Base-by-base conservation (phyloP, 371 early-diverging fungal genomes). In the Nematocida ausubeli region DNA sequence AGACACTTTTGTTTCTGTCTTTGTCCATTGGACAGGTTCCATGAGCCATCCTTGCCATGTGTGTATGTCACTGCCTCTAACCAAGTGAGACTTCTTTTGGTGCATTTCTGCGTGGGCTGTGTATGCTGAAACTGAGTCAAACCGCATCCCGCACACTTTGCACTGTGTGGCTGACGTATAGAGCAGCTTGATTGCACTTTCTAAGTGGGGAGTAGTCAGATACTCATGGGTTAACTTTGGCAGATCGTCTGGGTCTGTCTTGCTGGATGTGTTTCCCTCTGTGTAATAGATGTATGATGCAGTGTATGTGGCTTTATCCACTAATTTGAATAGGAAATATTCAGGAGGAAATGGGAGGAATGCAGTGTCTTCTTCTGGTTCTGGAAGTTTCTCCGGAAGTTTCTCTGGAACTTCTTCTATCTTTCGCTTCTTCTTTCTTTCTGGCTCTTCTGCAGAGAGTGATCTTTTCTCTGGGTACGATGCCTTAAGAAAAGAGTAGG, bases 111-210 rank as follows among this genome's bases (percentile, higher is more conserved):
- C 52, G 35, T 75, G 78, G 1, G 67, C 56, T 32, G 34, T 51
- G 49, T 49, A 66, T 26, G 22, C 19, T 16, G 69, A 80, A 16
- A 51, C 14, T 4, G 67, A 12, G 26, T 39, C 30, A 54, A 75
- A 66, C n/a, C 78, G 50, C 67, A 75, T 75, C 19, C 78, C 78
- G 50, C 78, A 75, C 9, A 75, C 67, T 44, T 75, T 75, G 35
- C 78, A 75, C 78, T 75, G 78, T 6, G 39, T 52, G n/a, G 26
- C 28, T 30, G 65, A 7, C 5, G 65, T 40, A 39, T 75, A 75
- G 4, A 75, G 52, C n/a, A 66, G 22, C 42, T 66, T 75, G 6
- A 32, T 9, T 12, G 78, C 78, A 24, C 22, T 22, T 12, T 35
- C 44, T 22, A 75, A 40, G 19, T 42, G 35, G 6, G 78, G 67